Evolutionary conservation across 768 basidiomycete genomes (phyloP), one percentile per base, ranked within the genome.

Genomic region (Sporobolomyces pararoseus): DNA sequence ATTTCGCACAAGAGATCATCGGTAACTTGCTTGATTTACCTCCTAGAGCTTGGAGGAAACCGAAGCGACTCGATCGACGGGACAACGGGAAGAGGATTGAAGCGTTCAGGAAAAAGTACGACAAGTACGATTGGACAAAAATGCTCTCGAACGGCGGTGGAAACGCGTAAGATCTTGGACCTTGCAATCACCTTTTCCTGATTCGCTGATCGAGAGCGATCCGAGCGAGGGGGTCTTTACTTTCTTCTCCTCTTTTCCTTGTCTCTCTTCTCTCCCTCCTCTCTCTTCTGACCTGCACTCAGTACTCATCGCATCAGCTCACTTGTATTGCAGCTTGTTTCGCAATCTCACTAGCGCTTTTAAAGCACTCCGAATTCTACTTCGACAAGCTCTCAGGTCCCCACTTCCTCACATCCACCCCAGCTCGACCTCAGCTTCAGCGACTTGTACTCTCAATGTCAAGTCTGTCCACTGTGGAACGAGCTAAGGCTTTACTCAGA

Each of bases 1-100:
- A 90, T 78, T 99, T 99, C 78, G 94, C 92, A 0, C 87, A 85
- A 23, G 95, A 99, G 79, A 95, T 97, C 74, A 87, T 98, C 71
- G 95, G 95, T 12, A 92, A 91, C 75, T 78, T 96, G 65, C 81
- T 99, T 57, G 92, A 91, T 17, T 77, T 96, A 46, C 86, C 94
- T 2, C 59, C 63, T 31, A 82, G 91, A 64, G 83, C 83, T 74
- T 99, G 95, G 95, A 81, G 89, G 62, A 84, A 87, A 74, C 93
- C 95, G 3, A 84, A 85, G 75, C 83, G 84, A 71, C 80, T 92
- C 53, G 92, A 95, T 75, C 84, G 84, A 46, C 81, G 84, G 55
- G 83, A 84, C 70, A 88, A 92, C 77, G 85, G 84, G 73, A 85
- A 88, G 58, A 83, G 94, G 60, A 86, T 90, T 60, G 81, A 81